Evolutionary conservation across 345 rosid species (phyloP).

Genomic region (Eucalyptus coolabah): DNA sequence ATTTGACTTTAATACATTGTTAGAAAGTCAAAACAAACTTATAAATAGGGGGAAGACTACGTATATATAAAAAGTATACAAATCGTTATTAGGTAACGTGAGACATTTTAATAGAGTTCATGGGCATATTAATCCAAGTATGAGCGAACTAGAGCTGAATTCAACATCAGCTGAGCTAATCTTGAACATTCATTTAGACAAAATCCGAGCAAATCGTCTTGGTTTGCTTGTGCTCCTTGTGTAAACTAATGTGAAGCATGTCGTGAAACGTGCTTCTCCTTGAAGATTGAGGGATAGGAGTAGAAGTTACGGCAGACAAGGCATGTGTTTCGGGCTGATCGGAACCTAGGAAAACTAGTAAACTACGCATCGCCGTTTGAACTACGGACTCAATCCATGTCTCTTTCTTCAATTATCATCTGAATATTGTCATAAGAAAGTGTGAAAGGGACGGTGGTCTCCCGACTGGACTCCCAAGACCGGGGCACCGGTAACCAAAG

Average conservation of each 20-base stretch:
- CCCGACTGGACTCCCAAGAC: neutral
- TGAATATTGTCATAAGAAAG: neutral
- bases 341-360: neutral
- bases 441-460: neutral
- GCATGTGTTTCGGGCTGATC: neutral
- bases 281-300: neutral
- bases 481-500: neutral
- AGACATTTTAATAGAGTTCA: neutral
- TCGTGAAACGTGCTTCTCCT: neutral
- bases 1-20: neutral
- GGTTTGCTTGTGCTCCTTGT: neutral
- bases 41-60: rapidly evolving
- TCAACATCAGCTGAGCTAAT: neutral
- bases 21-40: neutral
- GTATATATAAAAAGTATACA: neutral
- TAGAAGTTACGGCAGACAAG: neutral
- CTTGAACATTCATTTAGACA: neutral
- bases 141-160: neutral
- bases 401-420: neutral
- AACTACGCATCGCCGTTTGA: neutral
- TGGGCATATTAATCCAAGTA: rapidly evolving
- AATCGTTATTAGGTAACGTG: rapidly evolving
- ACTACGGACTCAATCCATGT: neutral
- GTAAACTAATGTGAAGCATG: neutral
- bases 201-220: neutral